Base-by-base conservation (phyloP, 768 basidiomycete genomes). In the Cyclocybe cylindracea region DNA sequence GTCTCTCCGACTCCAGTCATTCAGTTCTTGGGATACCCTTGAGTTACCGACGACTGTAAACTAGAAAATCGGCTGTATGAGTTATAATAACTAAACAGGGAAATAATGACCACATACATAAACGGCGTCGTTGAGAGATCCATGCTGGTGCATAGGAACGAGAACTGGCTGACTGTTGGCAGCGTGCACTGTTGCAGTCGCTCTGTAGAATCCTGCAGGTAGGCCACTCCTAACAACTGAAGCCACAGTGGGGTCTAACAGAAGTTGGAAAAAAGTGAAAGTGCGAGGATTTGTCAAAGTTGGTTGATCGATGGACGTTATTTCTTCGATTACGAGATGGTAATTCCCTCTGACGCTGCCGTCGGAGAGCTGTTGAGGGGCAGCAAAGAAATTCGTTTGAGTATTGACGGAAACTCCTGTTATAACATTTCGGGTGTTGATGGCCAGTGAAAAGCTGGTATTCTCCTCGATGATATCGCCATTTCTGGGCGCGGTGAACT, bases 351-450 rank as follows among this genome's bases (percentile, higher is more conserved):
- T 61, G 52, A 80, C 70, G 47, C 72, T 65, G 31, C 78, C 78
- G 35, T 70, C 56, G 51, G 78, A 69, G 32, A 77, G 56, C 44
- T 74, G 68, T 58, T 78, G 76, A n/a, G 75, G 79, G 3, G 74
- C 80, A 29, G 70, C 65, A 47, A 75, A 78, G 64, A 72, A 76
- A 55, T 67, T 74, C 41, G 59, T 48, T 45, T 72, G 58, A 5
- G 75, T 69, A 50, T 77, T 75, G 48, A 73, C 74, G 53, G 82
- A 80, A 66, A 66, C 68, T 10, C 78, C 76, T 19, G 71, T 70
- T 38, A 70, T 32, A 59, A 72, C 47, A 50, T 58, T 62, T 36
- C 57, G 53, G 47, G 76, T 71, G 18, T 62, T 64, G 58, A 81
- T 68, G 16, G 56, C 55, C 53, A 79, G 68, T 13, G 73, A 76